These are phyloP conservation scores for Lignosus rhinocerotis DNA, from an alignment of 1,284 basidiomycete species.

Conservation along the genomic window DNA sequence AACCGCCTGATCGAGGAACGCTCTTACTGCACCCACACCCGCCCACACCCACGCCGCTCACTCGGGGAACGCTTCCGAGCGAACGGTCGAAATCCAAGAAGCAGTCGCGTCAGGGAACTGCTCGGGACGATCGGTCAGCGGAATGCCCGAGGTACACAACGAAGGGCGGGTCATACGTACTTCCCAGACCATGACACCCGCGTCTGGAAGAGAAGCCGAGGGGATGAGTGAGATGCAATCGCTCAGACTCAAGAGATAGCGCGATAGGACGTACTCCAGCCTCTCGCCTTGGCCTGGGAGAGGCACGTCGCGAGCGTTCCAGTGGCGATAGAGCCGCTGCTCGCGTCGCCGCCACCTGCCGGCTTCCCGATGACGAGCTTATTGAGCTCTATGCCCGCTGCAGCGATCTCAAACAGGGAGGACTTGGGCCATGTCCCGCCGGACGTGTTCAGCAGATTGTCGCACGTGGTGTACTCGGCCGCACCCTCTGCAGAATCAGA, in stretches of 20 bases:
- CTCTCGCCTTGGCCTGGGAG: slow-evolving; percentile 49
- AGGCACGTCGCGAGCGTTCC: slow-evolving; percentile 56
- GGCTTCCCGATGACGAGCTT: slow-evolving; percentile 68
- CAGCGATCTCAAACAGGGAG: slow-evolving; percentile 62
- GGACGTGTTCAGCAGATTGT: slow-evolving; percentile 51
- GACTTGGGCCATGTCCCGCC: slow-evolving; percentile 51
- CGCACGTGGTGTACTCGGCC: slow-evolving; percentile 58
- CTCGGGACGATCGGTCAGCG: neutral
- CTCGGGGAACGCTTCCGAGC: slow-evolving; percentile 43
- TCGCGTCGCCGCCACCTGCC: slow-evolving; percentile 48
- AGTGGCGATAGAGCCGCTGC: slow-evolving; percentile 57
- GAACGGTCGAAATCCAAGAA: slow-evolving; percentile 50
- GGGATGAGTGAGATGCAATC: neutral
- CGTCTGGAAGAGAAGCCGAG: slow-evolving; percentile 37
- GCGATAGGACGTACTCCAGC: slow-evolving; percentile 50
- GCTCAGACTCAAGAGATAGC: neutral
- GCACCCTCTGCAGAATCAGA: slow-evolving; percentile 46
- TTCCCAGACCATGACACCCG: slow-evolving; percentile 46
- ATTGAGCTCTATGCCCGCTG: slow-evolving; percentile 49
- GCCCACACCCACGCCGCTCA: slow-evolving; percentile 7
- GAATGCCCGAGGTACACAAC: neutral
- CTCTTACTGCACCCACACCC: neutral
- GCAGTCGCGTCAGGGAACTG: slow-evolving; percentile 47
- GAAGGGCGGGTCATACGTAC: slow-evolving; percentile 14
- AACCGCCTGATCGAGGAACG: neutral